Conservation (phyloP, 2,329 filamentous ascomycete species). For the Fusarium albidum region DNA sequence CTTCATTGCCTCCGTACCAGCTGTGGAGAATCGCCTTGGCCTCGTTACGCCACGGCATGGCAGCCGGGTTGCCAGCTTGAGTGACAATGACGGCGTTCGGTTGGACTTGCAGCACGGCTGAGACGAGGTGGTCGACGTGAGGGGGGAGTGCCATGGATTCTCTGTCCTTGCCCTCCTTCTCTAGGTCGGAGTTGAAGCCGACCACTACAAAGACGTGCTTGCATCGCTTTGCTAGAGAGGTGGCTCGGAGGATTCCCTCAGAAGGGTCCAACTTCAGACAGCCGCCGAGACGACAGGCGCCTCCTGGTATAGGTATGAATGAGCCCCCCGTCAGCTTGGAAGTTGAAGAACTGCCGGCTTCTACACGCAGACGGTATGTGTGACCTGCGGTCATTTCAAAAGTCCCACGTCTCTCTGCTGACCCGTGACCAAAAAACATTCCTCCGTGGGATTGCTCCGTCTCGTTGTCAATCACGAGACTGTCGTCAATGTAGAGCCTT, state of each 20-base stretch:
- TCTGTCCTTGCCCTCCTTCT: slow-evolving; percentile 27
- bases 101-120: slow-evolving; percentile 9
- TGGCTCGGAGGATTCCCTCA: slow-evolving; percentile 13
- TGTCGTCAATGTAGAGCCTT: slow-evolving; percentile 44
- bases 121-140: slow-evolving; percentile 18
- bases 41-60: slow-evolving; percentile 21
- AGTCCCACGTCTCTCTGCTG: slow-evolving; percentile 40
- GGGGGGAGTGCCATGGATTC: slow-evolving; percentile 20
- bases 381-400: slow-evolving; percentile 6
- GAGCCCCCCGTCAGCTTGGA: slow-evolving; percentile 15
- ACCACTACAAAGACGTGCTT: slow-evolving; percentile 16
- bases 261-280: slow-evolving; percentile 13
- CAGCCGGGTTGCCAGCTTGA: slow-evolving; percentile 22
- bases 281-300: slow-evolving; percentile 28
- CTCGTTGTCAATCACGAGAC: slow-evolving; percentile 44
- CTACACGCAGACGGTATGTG: slow-evolving; percentile 20
- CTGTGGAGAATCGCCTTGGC: slow-evolving; percentile 20
- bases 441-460: slow-evolving; percentile 42
- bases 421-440: slow-evolving; percentile 48
- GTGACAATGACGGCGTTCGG: slow-evolving; percentile 17
- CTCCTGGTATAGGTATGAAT: slow-evolving; percentile 22
- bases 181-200: slow-evolving; percentile 20
- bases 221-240: slow-evolving; percentile 4
- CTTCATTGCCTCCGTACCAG: slow-evolving; percentile 28
- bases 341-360: slow-evolving; percentile 17